Percentiles rank a stretch among this genome's conserved stretches.
Conservation (phyloP, 2,329 filamentous ascomycete genomes). For the Penicillium hesseltinei region DNA sequence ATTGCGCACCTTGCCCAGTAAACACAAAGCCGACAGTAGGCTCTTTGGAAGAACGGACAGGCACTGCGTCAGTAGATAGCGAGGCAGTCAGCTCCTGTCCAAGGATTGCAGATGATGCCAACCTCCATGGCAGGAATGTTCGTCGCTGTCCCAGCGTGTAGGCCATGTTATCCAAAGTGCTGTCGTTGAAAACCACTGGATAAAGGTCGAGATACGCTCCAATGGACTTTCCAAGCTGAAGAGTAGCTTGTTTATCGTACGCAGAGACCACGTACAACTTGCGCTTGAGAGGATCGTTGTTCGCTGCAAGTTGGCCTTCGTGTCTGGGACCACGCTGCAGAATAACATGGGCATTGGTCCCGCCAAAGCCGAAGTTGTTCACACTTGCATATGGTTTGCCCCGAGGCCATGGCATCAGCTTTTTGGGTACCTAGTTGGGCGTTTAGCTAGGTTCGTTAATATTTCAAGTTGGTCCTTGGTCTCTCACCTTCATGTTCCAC, state of each 20-base stretch:
- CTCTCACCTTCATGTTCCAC: conserved; percentile 26
- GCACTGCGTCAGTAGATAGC: conserved; percentile 12
- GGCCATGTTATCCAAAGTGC: conserved; percentile 20
- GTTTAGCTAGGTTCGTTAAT: not conserved
- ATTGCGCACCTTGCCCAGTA: conserved; percentile 40
- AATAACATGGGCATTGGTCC: conserved; percentile 35
- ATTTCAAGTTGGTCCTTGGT: not conserved
- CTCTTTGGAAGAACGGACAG: conserved; percentile 17
- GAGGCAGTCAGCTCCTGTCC: conserved; percentile 14
- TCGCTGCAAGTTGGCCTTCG: conserved; percentile 17
- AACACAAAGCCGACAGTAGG: conserved; percentile 35
- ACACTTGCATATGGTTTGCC: conserved; percentile 26
- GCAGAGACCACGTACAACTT: conserved; percentile 20
- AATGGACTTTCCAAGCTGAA: conserved; percentile 14
- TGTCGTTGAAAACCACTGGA: conserved; percentile 18
- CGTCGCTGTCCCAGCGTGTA: conserved; percentile 25
- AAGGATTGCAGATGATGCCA: conserved; percentile 15
- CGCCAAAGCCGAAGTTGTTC: conserved; percentile 39
- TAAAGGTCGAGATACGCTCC: conserved; percentile 19
- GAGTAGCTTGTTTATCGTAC: conserved; percentile 19
- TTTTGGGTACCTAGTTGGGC: conserved; percentile 17
- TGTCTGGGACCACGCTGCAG: conserved; percentile 24
- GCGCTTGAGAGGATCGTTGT: conserved; percentile 13
- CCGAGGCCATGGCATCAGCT: conserved; percentile 28
- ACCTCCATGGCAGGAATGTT: conserved; percentile 22